Evolutionary conservation across 768 basidiomycete genomes (phyloP).

Genomic region (Fistulinella prunicolor): DNA sequence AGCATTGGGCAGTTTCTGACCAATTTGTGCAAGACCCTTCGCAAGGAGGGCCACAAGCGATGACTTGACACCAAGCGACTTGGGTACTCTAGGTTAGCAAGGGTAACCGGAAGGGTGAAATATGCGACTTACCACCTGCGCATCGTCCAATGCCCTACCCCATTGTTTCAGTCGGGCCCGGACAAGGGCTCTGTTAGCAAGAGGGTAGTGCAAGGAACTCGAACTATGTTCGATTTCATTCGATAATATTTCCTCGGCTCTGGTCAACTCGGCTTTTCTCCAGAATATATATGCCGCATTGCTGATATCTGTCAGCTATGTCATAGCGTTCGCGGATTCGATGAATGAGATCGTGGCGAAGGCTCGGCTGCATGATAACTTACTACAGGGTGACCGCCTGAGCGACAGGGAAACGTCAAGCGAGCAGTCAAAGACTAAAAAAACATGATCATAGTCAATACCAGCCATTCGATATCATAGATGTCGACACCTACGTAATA

Average conservation of each 20-base stretch:
- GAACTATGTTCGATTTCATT: slow-evolving; percentile 7
- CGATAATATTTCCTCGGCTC: slow-evolving; percentile 15
- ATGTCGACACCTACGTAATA: slow-evolving; percentile 5
- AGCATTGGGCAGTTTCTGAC: neutral
- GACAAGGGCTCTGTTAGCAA: slow-evolving; percentile 16
- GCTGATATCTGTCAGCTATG: slow-evolving; percentile 13
- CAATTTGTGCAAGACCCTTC: slow-evolving; percentile 1
- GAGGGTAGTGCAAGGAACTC: neutral
- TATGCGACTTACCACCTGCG: slow-evolving; percentile 4
- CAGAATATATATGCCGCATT: slow-evolving; percentile 9
- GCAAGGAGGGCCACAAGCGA: slow-evolving; percentile 14
- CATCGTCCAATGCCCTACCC: slow-evolving; percentile 13
- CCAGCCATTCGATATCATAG: neutral
- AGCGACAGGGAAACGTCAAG: neutral
- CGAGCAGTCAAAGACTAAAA: slow-evolving; percentile 9
- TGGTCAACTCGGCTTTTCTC: slow-evolving; percentile 4
- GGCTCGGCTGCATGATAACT: too few relatives aligned
- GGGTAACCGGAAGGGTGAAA: neutral
- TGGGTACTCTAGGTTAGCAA: neutral
- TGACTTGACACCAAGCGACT: slow-evolving; percentile 7
- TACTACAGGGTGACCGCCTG: slow-evolving; percentile 1
- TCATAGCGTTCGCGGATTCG: neutral
- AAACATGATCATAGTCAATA: neutral
- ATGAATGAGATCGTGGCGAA: slow-evolving; percentile 3
- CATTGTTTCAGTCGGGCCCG: slow-evolving; percentile 8